phyloP scores from a whole-genome alignment of 2,329 filamentous ascomycete genomes.

The Coniochaeta hoffmannii region DNA sequence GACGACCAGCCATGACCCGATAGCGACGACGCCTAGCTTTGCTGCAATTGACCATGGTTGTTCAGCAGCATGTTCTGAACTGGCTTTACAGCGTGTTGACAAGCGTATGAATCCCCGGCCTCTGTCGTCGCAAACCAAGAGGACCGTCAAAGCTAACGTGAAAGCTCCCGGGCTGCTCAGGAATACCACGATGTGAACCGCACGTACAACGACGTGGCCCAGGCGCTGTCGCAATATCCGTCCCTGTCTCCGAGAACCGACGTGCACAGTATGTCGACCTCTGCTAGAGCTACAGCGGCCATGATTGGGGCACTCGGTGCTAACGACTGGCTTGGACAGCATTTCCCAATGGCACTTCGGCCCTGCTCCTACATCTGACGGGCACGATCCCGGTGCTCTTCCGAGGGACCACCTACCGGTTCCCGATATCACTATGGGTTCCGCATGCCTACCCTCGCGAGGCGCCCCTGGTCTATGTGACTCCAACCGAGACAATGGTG shows the following conservation, averaged over 20 bases:
- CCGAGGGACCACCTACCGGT: slow-evolving; percentile 81
- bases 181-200: slow-evolving; percentile 92
- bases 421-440: slow-evolving; percentile 88
- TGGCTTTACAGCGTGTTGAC: slow-evolving; percentile 92
- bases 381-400: slow-evolving; percentile 91
- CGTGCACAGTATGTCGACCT: slow-evolving; percentile 69
- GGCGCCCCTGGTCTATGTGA: slow-evolving; percentile 81
- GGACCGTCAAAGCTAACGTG: background rate
- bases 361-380: slow-evolving; percentile 75
- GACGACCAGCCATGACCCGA: slow-evolving; percentile 8
- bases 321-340: slow-evolving; percentile 57
- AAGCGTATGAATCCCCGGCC: slow-evolving; percentile 43
- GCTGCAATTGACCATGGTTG: slow-evolving; percentile 44
- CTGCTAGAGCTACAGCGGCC: too few relatives aligned
- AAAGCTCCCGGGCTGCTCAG: slow-evolving; percentile 35
- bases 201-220: slow-evolving; percentile 85
- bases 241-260: slow-evolving; percentile 82
- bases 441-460: slow-evolving; percentile 85
- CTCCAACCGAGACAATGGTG: slow-evolving; percentile 79
- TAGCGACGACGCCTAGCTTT: slow-evolving; percentile 7
- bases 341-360: slow-evolving; percentile 80
- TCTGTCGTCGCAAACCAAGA: too few relatives aligned
- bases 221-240: slow-evolving; percentile 70
- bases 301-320: too few relatives aligned
- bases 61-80: slow-evolving; percentile 84